phyloP scores from a whole-genome alignment of 1,284 basidiomycete genomes.

The Austroboletus olivaceoglutinosus region DNA sequence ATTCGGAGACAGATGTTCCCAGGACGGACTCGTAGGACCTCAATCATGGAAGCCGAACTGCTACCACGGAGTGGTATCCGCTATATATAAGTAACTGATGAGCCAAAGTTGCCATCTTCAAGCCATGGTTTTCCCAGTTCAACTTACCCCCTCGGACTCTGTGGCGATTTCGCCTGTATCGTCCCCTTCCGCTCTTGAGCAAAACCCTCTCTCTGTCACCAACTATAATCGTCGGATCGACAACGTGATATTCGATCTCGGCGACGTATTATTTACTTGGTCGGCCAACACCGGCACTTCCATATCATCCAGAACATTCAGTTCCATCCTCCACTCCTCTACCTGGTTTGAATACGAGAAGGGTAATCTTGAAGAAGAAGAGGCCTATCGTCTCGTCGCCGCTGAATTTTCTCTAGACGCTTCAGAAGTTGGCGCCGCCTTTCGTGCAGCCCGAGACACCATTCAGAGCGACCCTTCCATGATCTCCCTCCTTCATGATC shows the following conservation, averaged over 20 bases:
- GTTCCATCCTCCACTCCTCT: constrained; percentile 13
- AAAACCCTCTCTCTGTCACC: not conserved
- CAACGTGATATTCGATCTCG: constrained; percentile 24
- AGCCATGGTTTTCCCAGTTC: constrained; percentile 2
- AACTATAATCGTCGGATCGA: constrained; percentile 18
- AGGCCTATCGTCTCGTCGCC: constrained; percentile 10
- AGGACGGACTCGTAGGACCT: too few relatives aligned
- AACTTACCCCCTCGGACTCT: not conserved
- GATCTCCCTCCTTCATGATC: constrained; percentile 16
- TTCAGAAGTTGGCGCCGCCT: constrained; percentile 9
- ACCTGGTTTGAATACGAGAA: constrained; percentile 28
- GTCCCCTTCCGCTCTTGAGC: constrained; percentile 3
- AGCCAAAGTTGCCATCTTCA: too few relatives aligned
- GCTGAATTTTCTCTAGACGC: constrained; percentile 20
- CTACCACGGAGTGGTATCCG: too few relatives aligned
- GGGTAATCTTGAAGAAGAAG: constrained; percentile 17
- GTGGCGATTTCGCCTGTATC: constrained; percentile 3
- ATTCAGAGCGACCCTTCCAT: constrained; percentile 14
- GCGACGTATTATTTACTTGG: constrained; percentile 27
- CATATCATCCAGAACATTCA: constrained; percentile 14
- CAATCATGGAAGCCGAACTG: too few relatives aligned
- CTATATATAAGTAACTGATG: not conserved
- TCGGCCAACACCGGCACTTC: constrained; percentile 18
- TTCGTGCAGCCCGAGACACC: constrained; percentile 9
- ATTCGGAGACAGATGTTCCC: too few relatives aligned